phyloP scores from a whole-genome alignment of 495 filamentous ascomycete genomes.

The Thermothielavioides terrestris region DNA sequence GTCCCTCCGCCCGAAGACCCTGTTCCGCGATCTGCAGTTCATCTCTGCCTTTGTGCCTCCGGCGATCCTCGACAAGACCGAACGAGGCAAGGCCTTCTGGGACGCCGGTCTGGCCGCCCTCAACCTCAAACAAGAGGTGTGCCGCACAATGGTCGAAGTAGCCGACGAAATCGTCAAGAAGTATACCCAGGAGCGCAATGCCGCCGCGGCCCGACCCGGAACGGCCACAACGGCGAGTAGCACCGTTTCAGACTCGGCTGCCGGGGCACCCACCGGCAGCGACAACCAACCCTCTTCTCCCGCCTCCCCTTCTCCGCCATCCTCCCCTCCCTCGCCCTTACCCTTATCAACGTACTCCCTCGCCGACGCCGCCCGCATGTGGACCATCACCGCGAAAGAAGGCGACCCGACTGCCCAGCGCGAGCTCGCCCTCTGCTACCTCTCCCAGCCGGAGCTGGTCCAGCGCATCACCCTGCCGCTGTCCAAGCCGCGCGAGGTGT shows the following conservation, averaged over 20 bases:
- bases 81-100: constrained; percentile 88
- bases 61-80: constrained; percentile 71
- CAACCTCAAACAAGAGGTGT: constrained; percentile 81
- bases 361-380: constrained; percentile 82
- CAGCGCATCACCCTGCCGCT: constrained; percentile 78
- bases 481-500: constrained; percentile 78
- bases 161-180: constrained; percentile 65
- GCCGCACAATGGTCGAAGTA: constrained; percentile 80
- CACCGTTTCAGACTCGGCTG: constrained; percentile 11
- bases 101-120: constrained; percentile 84
- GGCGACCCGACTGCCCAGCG: constrained; percentile 87
- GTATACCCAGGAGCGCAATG: constrained; percentile 38
- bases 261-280: constrained; percentile 16
- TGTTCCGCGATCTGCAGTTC: constrained; percentile 93
- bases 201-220: constrained; percentile 12
- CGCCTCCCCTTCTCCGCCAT: constrained; percentile 13
- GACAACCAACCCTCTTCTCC: constrained; percentile 16
- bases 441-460: constrained; percentile 84
- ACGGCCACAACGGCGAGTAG: constrained; percentile 17
- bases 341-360: constrained; percentile 52
- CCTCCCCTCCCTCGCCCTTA: constrained; percentile 30
- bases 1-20: constrained; percentile 72
- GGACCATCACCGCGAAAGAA: constrained; percentile 90
- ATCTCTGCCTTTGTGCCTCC: constrained; percentile 87
- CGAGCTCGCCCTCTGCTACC: constrained; percentile 88